A percentile compares a stretch with the other conserved stretches of the same genome.
Evolutionary conservation across 306 rosid species (phyloP).

Genomic region (Prunus campanulata): DNA sequence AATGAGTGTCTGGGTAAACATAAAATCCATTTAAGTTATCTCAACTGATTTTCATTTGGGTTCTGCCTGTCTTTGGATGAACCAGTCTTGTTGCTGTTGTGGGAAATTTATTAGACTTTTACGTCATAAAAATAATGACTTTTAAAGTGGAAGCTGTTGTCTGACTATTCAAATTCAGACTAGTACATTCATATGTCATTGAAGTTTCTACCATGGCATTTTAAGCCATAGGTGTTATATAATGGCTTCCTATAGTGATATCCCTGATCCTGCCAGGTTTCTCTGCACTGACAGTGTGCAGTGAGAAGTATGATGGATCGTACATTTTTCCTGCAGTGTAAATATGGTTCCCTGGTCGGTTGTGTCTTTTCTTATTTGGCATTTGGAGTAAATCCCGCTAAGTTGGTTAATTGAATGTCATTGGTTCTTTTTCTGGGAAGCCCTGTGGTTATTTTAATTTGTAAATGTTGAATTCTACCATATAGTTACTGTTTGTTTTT

Average conservation of each 20-base stretch:
- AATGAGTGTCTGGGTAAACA: background rate
- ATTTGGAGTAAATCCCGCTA: background rate
- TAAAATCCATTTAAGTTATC: no score
- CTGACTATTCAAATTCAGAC: constrained; percentile 10
- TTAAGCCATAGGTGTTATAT: constrained; percentile 59
- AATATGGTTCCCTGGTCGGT: constrained; percentile 7
- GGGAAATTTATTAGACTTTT: background rate
- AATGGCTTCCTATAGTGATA: constrained; percentile 75
- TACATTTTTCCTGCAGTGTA: constrained; percentile 35
- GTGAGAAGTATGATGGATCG: constrained; percentile 99
- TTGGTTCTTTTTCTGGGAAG: background rate
- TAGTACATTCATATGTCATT: constrained; percentile 19
- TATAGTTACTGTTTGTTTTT: background rate
- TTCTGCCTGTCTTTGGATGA: background rate
- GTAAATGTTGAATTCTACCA: background rate
- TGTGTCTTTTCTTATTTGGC: constrained; percentile 2
- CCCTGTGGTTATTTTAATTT: background rate
- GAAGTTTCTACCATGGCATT: constrained; percentile 64
- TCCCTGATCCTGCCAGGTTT: constrained; percentile 94
- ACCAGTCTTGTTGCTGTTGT: background rate
- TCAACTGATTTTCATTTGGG: background rate
- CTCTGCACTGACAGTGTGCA: constrained; percentile 99
- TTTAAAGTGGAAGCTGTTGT: constrained; percentile 52
- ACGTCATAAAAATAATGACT: background rate
- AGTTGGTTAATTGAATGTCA: background rate